These are phyloP conservation scores for Mortierella sp. DNA, from an alignment of 371 early-diverging fungal genomes.

Conservation along the genomic window DNA sequence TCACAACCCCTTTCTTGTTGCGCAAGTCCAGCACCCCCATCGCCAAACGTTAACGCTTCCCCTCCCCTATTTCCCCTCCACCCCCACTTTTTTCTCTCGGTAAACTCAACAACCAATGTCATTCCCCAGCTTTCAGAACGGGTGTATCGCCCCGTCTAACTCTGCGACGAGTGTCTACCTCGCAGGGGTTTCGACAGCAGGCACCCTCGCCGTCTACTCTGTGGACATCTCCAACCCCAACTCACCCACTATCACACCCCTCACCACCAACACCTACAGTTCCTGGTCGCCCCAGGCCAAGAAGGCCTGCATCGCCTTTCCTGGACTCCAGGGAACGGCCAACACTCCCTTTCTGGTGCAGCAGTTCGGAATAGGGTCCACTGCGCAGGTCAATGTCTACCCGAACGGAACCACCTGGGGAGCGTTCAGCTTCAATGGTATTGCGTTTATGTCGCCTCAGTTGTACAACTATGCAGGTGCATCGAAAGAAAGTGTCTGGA, in stretches of 20 bases:
- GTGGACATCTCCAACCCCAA: slow-evolving; percentile 40
- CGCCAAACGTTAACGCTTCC: neutral
- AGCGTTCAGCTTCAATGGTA: slow-evolving; percentile 4
- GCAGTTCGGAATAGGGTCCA: slow-evolving; percentile 30
- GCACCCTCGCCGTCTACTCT: slow-evolving; percentile 30
- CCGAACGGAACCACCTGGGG: slow-evolving; percentile 30
- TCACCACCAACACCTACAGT: slow-evolving; percentile 18
- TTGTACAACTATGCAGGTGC: slow-evolving; percentile 33
- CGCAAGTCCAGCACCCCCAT: neutral
- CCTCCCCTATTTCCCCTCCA: neutral
- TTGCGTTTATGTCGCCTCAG: slow-evolving; percentile 24
- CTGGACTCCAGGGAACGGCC: slow-evolving; percentile 11
- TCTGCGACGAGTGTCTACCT: slow-evolving; percentile 21
- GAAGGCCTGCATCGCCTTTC: slow-evolving; percentile 30
- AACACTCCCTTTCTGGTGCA: slow-evolving; percentile 31
- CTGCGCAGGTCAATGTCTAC: slow-evolving; percentile 24
- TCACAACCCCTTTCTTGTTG: neutral
- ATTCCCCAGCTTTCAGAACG: slow-evolving; percentile 20
- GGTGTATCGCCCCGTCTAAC: slow-evolving; percentile 33
- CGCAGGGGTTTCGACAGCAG: slow-evolving; percentile 30
- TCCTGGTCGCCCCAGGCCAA: slow-evolving; percentile 20
- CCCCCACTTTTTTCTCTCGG: neutral
- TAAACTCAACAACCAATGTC: neutral
- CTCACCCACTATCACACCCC: slow-evolving; percentile 27
- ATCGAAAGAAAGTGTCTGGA: slow-evolving; percentile 26